Conservation (phyloP, 2,329 filamentous ascomycete genomes). For the Metarhizium brunneum region DNA sequence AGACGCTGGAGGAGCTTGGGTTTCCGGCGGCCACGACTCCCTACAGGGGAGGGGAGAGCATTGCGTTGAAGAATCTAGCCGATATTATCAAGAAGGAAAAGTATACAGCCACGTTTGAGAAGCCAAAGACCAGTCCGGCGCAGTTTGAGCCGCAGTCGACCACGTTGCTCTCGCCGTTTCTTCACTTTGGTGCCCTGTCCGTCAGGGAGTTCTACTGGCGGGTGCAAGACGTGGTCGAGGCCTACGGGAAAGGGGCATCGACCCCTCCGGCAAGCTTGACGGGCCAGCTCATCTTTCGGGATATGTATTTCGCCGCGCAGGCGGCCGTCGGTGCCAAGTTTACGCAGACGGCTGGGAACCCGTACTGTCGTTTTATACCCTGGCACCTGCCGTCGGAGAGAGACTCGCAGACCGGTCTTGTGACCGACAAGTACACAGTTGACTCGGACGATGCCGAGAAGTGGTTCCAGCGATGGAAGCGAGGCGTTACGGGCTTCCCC, state of each 20-base stretch:
- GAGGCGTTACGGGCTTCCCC: conserved; percentile 64
- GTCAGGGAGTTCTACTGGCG: conserved; percentile 65
- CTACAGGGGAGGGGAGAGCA: conserved; percentile 61
- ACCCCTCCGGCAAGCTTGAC: conserved; percentile 59
- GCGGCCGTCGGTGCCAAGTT: conserved; percentile 57
- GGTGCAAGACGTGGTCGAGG: conserved; percentile 51
- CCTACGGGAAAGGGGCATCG: conserved; percentile 46
- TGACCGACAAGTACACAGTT: conserved; percentile 53
- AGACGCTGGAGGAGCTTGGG: conserved; percentile 62
- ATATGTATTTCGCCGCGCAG: conserved; percentile 78
- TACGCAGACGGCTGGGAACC: conserved; percentile 55
- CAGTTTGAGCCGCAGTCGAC: conserved; percentile 65
- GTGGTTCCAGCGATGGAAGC: conserved; percentile 61
- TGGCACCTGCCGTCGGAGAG: conserved; percentile 65
- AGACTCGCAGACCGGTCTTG: conserved; percentile 30
- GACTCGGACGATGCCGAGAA: conserved; percentile 52
- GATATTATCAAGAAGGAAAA: conserved; percentile 51
- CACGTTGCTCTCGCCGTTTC: conserved; percentile 61
- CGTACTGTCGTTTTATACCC: conserved; percentile 62
- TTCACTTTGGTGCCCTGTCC: conserved; percentile 68
- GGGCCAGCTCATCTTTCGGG: conserved; percentile 66
- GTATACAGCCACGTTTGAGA: conserved; percentile 66
- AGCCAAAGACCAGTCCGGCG: conserved; percentile 66
- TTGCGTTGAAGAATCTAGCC: conserved; percentile 49
- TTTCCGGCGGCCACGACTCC: conserved; percentile 55